Conservation (phyloP, 1,284 basidiomycete genomes). For the Rhodotorula glutinis region DNA sequence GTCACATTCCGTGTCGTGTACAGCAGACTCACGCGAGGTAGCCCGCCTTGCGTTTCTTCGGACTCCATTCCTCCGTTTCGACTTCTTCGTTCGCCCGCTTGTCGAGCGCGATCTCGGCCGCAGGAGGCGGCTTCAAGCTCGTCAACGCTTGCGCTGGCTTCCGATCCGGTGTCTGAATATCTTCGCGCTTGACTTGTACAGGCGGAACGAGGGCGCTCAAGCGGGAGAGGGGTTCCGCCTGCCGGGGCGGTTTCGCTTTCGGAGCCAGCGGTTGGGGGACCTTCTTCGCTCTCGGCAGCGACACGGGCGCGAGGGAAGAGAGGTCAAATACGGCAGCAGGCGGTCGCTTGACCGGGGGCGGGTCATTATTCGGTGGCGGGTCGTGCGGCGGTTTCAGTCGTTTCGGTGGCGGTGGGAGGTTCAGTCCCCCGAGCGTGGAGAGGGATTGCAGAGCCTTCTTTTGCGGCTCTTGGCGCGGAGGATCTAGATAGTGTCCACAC, state of each 20-base stretch:
- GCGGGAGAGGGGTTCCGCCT: background rate
- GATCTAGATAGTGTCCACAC: too few species aligned
- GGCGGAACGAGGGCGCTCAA: background rate
- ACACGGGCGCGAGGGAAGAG: conserved; percentile 2
- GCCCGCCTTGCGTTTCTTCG: conserved; percentile 12
- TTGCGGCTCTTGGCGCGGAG: too few species aligned
- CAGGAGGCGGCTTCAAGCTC: background rate
- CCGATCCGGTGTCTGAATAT: background rate
- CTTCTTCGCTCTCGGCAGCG: background rate
- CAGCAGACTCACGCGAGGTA: conserved; percentile 13
- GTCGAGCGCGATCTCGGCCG: background rate
- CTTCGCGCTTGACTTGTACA: too few species aligned
- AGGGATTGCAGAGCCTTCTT: too few species aligned
- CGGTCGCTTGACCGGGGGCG: too few species aligned
- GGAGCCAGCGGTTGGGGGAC: background rate
- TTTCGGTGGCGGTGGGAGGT: background rate
- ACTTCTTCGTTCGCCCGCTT: conserved; percentile 22
- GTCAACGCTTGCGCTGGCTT: background rate
- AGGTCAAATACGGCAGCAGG: background rate
- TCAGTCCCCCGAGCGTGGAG: too few species aligned
- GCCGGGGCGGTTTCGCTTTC: background rate
- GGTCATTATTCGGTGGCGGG: background rate
- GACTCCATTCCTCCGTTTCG: conserved; percentile 40
- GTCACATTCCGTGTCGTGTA: background rate
- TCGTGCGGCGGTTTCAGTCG: background rate